A percentile compares a stretch with the other conserved stretches of the same genome.
Evolutionary conservation across 176 grass and related monocot species (phyloP).

Genomic region (Triticum aestivum): IWGSC_CS_RefSeq_v2.1 NC_057810.1:515693751-515694250

Average conservation of each 20-base stretch:
- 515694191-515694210: conserved; percentile 95
- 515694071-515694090: not conserved
- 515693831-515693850: not conserved
- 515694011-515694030: conserved; percentile 76
- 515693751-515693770: conserved; percentile 19
- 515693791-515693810: conserved; percentile 43
- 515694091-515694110: not conserved
- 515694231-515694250: conserved; percentile 4
- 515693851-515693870: conserved; percentile 1
- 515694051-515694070: not conserved
- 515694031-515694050: conserved; percentile 58
- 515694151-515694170: conserved; percentile 50
- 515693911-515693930: conserved; percentile 88
- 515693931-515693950: conserved; percentile 89
- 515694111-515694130: conserved; percentile 15
- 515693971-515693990: conserved; percentile 97
- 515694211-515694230: conserved; percentile 50
- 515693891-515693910: conserved; percentile 30
- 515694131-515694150: not conserved
- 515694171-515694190: conserved; percentile 99
- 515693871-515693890: not conserved
- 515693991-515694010: conserved; percentile 68
- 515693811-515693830: not conserved
- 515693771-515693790: conserved; percentile 22
- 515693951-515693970: conserved; percentile 84